Percentiles rank a stretch among this genome's conserved stretches.
These are phyloP conservation scores for Penicillium sp. DNA, from an alignment of 2,329 filamentous ascomycete genomes.

Conservation along the genomic window DNA sequence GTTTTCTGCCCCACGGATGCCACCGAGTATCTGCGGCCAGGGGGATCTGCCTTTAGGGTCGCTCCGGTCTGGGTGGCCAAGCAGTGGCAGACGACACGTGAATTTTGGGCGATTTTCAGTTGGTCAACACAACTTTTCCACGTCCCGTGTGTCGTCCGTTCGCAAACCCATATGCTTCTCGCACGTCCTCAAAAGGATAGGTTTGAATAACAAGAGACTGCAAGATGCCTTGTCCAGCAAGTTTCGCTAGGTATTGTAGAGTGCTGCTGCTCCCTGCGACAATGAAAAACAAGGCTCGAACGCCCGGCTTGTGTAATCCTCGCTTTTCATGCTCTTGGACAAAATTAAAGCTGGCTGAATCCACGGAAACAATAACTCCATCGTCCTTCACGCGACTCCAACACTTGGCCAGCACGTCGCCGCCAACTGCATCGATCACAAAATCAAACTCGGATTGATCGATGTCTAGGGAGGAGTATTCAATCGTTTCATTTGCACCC, in stretches of 20 bases:
- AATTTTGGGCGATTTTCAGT: neutral
- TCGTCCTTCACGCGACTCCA: slow-evolving; percentile 33
- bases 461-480: neutral
- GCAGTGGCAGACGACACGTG: neutral
- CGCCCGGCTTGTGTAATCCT: neutral
- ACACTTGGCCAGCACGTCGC: slow-evolving; percentile 25
- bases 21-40: too few species aligned
- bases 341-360: neutral
- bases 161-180: neutral
- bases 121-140: neutral
- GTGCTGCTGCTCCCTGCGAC: neutral
- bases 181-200: neutral
- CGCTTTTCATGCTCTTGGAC: neutral
- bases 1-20: too few species aligned
- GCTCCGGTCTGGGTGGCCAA: neutral
- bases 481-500: neutral
- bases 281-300: neutral
- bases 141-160: neutral
- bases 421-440: slow-evolving; percentile 37
- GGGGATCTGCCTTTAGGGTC: too few species aligned
- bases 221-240: neutral
- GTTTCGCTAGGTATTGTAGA: neutral
- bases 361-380: slow-evolving; percentile 37
- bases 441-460: slow-evolving; percentile 19
- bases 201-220: neutral